These are phyloP conservation scores for Epipyxis sp. DNA, from an alignment of 108 stramenopile species.

Conservation along the genomic window DNA sequence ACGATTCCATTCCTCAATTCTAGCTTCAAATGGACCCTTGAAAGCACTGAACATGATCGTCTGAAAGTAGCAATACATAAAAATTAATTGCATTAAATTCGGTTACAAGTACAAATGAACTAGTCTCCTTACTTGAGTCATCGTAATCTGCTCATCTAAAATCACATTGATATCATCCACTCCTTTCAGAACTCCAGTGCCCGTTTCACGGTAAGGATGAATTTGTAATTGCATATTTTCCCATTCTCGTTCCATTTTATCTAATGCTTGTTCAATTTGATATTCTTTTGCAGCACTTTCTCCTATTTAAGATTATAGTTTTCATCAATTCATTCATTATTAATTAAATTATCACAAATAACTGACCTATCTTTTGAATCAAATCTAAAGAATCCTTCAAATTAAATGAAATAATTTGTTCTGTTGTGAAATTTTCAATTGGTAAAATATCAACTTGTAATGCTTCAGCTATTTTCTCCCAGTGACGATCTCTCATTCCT, in stretches of 20 bases:
- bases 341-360: no score
- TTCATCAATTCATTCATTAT: no score
- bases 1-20: conserved; percentile 53
- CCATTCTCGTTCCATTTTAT: conserved; percentile 63
- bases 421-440: conserved; percentile 51
- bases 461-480: conserved; percentile 38
- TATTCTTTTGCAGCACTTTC: conserved; percentile 66
- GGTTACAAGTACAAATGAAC: background rate
- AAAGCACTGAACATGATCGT: conserved; percentile 66
- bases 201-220: conserved; percentile 57
- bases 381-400: conserved; percentile 45
- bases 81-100: background rate
- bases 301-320: no score
- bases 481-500: conserved; percentile 55
- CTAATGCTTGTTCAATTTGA: conserved; percentile 61
- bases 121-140: background rate
- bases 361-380: conserved; percentile 59
- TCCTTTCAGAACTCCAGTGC: conserved; percentile 55
- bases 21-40: conserved; percentile 63
- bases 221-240: conserved; percentile 50
- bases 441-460: conserved; percentile 35
- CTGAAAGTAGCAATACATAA: conserved; percentile 31
- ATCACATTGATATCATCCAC: conserved; percentile 61
- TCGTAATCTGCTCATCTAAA: conserved; percentile 58
- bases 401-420: conserved; percentile 51